Base-by-base conservation (phyloP, 2,329 filamentous ascomycete species). In the Colletotrichum sp. region DNA sequence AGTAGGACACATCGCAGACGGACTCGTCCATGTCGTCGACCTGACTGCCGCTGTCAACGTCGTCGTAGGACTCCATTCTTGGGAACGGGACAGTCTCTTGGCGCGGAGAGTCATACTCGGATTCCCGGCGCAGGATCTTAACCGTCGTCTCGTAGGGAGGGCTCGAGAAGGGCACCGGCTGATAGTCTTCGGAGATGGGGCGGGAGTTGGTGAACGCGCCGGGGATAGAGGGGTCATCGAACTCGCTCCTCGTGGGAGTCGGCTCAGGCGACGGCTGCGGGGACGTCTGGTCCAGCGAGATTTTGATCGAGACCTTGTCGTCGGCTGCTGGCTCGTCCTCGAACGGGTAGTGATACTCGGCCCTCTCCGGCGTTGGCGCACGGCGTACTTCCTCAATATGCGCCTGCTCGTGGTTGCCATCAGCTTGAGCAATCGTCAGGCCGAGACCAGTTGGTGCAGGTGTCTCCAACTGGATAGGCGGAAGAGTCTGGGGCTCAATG, bases 401-500 rank as follows among this genome's bases (percentile, higher is more conserved):
- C 21, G 58, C 72, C 32, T 67, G 67, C 18, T 67, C 72, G 28
- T 77, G 72, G n/a, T 72, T 71, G 10, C 71, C 71, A 43, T 67
- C 63, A 28, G 64, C 36, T 26, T 75, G 73, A 18, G 64, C 55
- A 26, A 77, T 67, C 18, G 60, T 76, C 10, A 78, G 34, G 10
- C 77, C 77, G 18, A 78, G 66, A 16, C 77, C 77, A 26, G 65
- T 71, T 6, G 72, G 58, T 43, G 67, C 21, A 34, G 52, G 52
- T 15, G 79, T 79, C 28, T 81, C 78, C 28, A 85, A 82, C 58
- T 84, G 85, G 18, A 86, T 79, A 1, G 88, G 85, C 2, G 89
- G 85, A 61, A 92, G 90, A 2, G 89, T 91, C 81, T 95, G 94
- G 26, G 92, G 89, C 79, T 95, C 94, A n/a, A 88, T 89, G 78